phyloP scores from a whole-genome alignment of 129 eudicot species.

The Saposhnikovia divaricata region DNA sequence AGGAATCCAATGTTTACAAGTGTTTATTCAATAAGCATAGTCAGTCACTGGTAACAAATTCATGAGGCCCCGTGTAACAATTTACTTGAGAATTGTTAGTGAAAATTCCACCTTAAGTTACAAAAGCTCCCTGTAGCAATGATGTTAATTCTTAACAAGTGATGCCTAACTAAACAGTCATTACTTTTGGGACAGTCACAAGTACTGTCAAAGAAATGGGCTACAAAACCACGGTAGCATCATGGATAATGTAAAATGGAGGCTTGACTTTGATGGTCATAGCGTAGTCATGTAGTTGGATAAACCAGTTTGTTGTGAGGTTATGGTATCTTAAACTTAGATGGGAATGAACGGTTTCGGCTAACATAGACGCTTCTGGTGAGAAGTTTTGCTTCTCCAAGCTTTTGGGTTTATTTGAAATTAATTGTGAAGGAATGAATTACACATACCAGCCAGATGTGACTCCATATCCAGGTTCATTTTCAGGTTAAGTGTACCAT shows the following conservation, averaged over 20 bases:
- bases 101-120: conserved; percentile 31
- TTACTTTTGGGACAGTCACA: conserved; percentile 63
- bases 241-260: conserved; percentile 28
- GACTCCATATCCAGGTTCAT: conserved; percentile 45
- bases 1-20: conserved; percentile 59
- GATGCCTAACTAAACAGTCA: conserved; percentile 23
- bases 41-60: conserved; percentile 33
- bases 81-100: conserved; percentile 26
- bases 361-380: no score
- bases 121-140: conserved; percentile 34
- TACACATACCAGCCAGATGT: conserved; percentile 25
- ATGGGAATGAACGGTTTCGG: conserved; percentile 29
- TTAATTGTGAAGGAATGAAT: conserved; percentile 26
- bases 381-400: conserved; percentile 48
- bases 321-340: conserved; percentile 41
- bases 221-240: conserved; percentile 25
- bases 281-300: conserved; percentile 23
- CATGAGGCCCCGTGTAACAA: conserved; percentile 51
- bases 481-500: conserved; percentile 41
- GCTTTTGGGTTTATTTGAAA: conserved; percentile 52
- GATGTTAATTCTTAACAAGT: conserved; percentile 27
- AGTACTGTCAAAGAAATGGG: conserved; percentile 75
- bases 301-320: conserved; percentile 30
- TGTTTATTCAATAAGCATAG: conserved; percentile 50
- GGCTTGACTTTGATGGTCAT: conserved; percentile 64